Evolutionary conservation across 2,329 filamentous ascomycete genomes (phyloP).

Genomic region (Daldinia sp.): DNA sequence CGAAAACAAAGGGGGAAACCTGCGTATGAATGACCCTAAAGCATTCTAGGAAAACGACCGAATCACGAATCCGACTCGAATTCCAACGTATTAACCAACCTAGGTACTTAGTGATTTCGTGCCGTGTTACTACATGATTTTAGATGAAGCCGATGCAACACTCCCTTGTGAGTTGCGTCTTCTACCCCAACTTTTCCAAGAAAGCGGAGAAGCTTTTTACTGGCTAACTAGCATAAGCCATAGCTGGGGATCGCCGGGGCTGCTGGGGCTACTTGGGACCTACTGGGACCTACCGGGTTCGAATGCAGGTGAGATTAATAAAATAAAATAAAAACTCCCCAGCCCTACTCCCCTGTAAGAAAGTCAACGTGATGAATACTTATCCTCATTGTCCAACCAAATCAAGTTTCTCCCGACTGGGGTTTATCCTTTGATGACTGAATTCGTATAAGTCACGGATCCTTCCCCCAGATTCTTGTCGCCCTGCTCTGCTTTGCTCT

Average conservation of each 20-base stretch:
- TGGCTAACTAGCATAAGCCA: slow-evolving; percentile 7
- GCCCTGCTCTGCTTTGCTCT: neutral
- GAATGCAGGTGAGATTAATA: slow-evolving; percentile 39
- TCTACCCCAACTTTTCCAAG: slow-evolving; percentile 45
- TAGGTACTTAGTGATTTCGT: slow-evolving; percentile 34
- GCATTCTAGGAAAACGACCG: slow-evolving; percentile 17
- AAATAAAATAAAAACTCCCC: no score
- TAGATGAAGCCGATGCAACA: slow-evolving; percentile 28
- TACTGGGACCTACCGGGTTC: slow-evolving; percentile 22
- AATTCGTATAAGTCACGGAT: slow-evolving; percentile 39
- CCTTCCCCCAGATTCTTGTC: slow-evolving; percentile 24
- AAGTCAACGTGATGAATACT: slow-evolving; percentile 31
- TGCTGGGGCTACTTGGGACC: slow-evolving; percentile 21
- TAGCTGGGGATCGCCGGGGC: slow-evolving; percentile 30
- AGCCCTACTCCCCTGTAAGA: slow-evolving; percentile 26
- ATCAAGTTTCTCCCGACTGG: slow-evolving; percentile 29
- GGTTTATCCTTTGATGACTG: slow-evolving; percentile 30
- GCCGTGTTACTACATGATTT: slow-evolving; percentile 33
- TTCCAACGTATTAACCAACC: slow-evolving; percentile 12
- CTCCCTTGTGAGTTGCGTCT: slow-evolving; percentile 33
- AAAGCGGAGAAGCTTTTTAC: slow-evolving; percentile 43
- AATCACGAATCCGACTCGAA: slow-evolving; percentile 13
- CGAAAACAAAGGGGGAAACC: slow-evolving; percentile 17
- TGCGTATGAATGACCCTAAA: slow-evolving; percentile 17
- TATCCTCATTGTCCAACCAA: slow-evolving; percentile 36